These are phyloP conservation scores for Botryotinia calthae DNA, from an alignment of 2,329 filamentous ascomycete genomes.

Conservation along the genomic window DNA sequence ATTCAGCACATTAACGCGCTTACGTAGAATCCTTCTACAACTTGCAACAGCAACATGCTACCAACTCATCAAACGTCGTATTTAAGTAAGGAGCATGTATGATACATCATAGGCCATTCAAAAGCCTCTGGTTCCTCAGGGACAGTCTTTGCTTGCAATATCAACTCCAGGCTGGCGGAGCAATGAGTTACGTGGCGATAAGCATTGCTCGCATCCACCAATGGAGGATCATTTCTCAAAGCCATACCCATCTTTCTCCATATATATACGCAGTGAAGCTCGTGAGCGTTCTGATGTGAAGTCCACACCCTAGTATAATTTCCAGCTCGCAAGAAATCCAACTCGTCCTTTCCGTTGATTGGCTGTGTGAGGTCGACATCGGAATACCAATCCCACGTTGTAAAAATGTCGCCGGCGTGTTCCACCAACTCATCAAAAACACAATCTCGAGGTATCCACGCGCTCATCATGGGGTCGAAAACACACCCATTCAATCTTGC, in stretches of 20 bases:
- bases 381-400: slow-evolving; percentile 1
- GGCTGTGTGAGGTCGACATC: slow-evolving; percentile 7
- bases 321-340: slow-evolving; percentile 1
- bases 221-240: neutral
- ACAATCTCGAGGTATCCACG: neutral
- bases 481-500: slow-evolving; percentile 1
- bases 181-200: slow-evolving; percentile 4
- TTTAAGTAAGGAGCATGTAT: slow-evolving; percentile 1
- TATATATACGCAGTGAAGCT: slow-evolving; percentile 3
- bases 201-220: slow-evolving; percentile 5
- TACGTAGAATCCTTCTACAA: no score
- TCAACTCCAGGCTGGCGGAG: neutral
- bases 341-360: neutral
- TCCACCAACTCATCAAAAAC: slow-evolving; percentile 10
- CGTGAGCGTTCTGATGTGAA: neutral
- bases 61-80: slow-evolving; percentile 1
- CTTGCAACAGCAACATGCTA: no score
- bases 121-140: neutral
- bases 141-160: slow-evolving; percentile 1
- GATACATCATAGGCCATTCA: neutral
- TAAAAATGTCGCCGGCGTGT: slow-evolving; percentile 5
- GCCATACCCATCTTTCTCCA: slow-evolving; percentile 9
- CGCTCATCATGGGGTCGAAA: slow-evolving; percentile 1
- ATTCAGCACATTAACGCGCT: no score
- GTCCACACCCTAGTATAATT: slow-evolving; percentile 10